A percentile compares a stretch with the other conserved stretches of the same genome.
phyloP scores from a whole-genome alignment of 169 alveolate genomes.

The Plasmodium relictum region DNA sequence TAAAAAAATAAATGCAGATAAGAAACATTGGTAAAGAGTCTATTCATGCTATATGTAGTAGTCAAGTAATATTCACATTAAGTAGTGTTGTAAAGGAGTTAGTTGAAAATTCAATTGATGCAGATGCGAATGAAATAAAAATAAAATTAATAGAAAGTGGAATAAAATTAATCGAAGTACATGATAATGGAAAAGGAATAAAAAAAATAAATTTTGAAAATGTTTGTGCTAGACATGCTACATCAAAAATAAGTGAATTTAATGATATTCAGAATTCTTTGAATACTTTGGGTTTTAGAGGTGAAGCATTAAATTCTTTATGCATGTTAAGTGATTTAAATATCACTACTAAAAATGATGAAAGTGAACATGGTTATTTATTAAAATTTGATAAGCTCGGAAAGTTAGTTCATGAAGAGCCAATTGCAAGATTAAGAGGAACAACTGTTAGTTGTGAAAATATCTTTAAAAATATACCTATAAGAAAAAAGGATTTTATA shows the following conservation, averaged over 20 bases:
- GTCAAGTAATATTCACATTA: slow-evolving; percentile 62
- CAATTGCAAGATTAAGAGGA: slow-evolving; percentile 79
- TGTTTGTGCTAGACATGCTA: slow-evolving; percentile 90
- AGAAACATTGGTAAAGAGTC: slow-evolving; percentile 60
- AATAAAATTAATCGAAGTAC: slow-evolving; percentile 90
- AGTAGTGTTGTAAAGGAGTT: slow-evolving; percentile 92
- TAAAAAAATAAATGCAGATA: slow-evolving; percentile 28
- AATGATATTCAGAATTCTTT: slow-evolving; percentile 91
- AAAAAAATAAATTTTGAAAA: slow-evolving; percentile 87
- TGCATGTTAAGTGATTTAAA: slow-evolving; percentile 81
- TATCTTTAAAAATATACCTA: slow-evolving; percentile 76
- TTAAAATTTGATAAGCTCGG: slow-evolving; percentile 82
- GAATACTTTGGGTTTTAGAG: slow-evolving; percentile 96
- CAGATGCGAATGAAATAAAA: slow-evolving; percentile 91
- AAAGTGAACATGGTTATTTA: slow-evolving; percentile 81
- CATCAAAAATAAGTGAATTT: slow-evolving; percentile 94
- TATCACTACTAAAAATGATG: slow-evolving; percentile 82
- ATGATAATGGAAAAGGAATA: slow-evolving; percentile 95
- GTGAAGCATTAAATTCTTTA: slow-evolving; percentile 88
- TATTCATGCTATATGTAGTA: slow-evolving; percentile 59
- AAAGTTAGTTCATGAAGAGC: slow-evolving; percentile 71
- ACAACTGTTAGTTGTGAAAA: slow-evolving; percentile 77
- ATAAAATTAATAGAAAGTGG: slow-evolving; percentile 92
- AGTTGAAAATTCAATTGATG: slow-evolving; percentile 96
- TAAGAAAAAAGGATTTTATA: slow-evolving; percentile 74